A percentile compares a stretch with the other conserved stretches of the same genome.
phyloP scores from a whole-genome alignment of 2,329 filamentous ascomycete species.

The Cercospora zeae-maydis region DNA sequence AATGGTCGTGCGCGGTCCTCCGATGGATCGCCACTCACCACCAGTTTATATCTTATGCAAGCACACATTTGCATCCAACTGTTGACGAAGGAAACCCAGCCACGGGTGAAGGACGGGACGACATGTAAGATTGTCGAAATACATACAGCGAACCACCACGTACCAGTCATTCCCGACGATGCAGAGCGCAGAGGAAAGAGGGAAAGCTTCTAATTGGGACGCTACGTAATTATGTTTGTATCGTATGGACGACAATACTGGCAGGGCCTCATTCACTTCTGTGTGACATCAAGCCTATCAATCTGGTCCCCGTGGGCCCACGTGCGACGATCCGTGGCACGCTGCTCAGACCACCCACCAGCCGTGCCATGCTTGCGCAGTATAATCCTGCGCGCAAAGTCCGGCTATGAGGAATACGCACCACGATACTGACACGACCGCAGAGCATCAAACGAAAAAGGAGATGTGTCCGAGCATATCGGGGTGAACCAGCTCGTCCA shows the following conservation, averaged over 20 bases:
- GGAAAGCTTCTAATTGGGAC: slow-evolving; percentile 6
- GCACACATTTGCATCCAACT: slow-evolving; percentile 21
- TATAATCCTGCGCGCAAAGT: background rate
- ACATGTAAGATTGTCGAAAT: slow-evolving; percentile 3
- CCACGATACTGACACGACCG: background rate
- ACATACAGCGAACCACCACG: slow-evolving; percentile 15
- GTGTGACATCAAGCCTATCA: too few relatives aligned
- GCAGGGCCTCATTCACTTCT: background rate
- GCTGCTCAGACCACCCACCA: background rate
- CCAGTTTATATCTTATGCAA: slow-evolving; percentile 9
- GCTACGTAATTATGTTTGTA: slow-evolving; percentile 25
- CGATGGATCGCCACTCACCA: slow-evolving; percentile 4
- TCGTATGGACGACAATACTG: slow-evolving; percentile 17
- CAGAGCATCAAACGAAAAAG: too few relatives aligned
- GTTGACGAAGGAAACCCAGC: slow-evolving; percentile 11
- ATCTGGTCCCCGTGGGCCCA: background rate
- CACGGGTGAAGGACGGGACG: slow-evolving; percentile 6
- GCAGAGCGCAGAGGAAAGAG: slow-evolving; percentile 2
- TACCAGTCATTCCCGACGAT: slow-evolving; percentile 8
- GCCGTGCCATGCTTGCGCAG: too few relatives aligned
- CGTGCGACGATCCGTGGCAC: background rate
- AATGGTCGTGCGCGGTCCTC: slow-evolving; percentile 8
- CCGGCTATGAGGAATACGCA: background rate
- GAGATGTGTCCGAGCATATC: too few relatives aligned
- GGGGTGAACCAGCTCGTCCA: background rate